Percentiles rank a stretch among this genome's conserved stretches.
phyloP scores from a whole-genome alignment of 73 alveolate species.

The Paramecium octaurelia region DNA sequence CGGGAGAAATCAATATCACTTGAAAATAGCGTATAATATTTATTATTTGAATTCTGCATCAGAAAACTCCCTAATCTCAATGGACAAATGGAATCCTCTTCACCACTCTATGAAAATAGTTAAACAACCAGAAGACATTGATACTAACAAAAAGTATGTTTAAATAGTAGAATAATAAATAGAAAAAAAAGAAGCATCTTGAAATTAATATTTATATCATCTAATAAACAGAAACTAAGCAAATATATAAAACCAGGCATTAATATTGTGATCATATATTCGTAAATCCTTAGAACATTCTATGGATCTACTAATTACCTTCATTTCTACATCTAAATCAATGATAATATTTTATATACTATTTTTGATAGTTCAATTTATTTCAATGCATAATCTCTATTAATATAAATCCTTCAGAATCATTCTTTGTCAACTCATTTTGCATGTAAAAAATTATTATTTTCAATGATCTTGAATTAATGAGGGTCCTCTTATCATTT shows the following conservation, averaged over 20 bases:
- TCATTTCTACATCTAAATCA: not conserved
- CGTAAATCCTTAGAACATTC: not conserved
- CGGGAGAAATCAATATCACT: not conserved
- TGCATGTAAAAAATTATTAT: not conserved
- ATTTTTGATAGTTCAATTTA: not conserved
- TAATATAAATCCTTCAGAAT: conserved; percentile 50
- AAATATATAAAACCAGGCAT: not conserved
- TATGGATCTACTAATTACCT: not conserved
- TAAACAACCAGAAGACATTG: not conserved
- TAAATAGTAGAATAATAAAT: not conserved
- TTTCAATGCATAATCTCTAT: not conserved
- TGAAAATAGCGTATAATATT: not conserved
- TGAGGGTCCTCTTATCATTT: not conserved
- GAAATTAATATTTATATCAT: not conserved
- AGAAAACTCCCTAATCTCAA: not conserved
- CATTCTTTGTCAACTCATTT: conserved; percentile 39
- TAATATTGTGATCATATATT: not conserved
- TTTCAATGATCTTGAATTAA: not conserved
- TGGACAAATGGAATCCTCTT: not conserved
- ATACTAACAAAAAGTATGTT: not conserved
- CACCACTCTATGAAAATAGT: not conserved
- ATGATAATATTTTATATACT: not conserved
- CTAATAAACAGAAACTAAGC: not conserved
- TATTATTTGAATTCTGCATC: not conserved
- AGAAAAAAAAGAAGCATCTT: not conserved